Conservation (phyloP, 169 alveolate genomes). For the Plasmodium relictum region DNA sequence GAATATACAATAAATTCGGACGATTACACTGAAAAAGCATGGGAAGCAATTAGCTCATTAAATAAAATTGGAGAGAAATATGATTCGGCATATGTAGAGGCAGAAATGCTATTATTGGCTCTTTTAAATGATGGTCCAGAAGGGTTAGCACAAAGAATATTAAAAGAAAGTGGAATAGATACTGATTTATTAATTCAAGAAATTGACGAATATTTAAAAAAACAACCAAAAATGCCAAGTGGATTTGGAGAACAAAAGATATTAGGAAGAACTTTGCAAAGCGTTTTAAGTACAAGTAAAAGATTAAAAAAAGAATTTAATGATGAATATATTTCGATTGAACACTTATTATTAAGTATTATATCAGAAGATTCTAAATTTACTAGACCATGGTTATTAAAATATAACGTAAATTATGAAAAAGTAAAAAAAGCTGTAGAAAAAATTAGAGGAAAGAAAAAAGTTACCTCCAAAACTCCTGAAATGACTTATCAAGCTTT, state of each 20-base stretch:
- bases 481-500: constrained; percentile 86
- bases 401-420: constrained; percentile 85
- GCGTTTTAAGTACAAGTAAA: constrained; percentile 85
- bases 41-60: constrained; percentile 90
- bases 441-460: constrained; percentile 88
- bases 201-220: constrained; percentile 85
- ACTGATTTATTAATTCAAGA: constrained; percentile 84
- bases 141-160: constrained; percentile 82
- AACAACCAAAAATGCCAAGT: constrained; percentile 88
- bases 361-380: constrained; percentile 90
- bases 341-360: constrained; percentile 88
- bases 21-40: constrained; percentile 92
- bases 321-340: constrained; percentile 89
- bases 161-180: constrained; percentile 84
- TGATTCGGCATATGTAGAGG: constrained; percentile 90
- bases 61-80: constrained; percentile 85
- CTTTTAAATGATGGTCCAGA: constrained; percentile 86
- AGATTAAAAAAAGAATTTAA: constrained; percentile 87
- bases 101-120: constrained; percentile 88
- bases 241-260: constrained; percentile 92
- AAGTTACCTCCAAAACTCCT: constrained; percentile 90
- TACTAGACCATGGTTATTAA: constrained; percentile 87
- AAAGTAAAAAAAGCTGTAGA: constrained; percentile 89
- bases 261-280: constrained; percentile 88
- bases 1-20: constrained; percentile 88